Percentiles rank a stretch among this genome's conserved stretches.
These are phyloP conservation scores for Pichia cabralensis DNA, from an alignment of 805 yeast genomes.

Conservation along the genomic window DNA sequence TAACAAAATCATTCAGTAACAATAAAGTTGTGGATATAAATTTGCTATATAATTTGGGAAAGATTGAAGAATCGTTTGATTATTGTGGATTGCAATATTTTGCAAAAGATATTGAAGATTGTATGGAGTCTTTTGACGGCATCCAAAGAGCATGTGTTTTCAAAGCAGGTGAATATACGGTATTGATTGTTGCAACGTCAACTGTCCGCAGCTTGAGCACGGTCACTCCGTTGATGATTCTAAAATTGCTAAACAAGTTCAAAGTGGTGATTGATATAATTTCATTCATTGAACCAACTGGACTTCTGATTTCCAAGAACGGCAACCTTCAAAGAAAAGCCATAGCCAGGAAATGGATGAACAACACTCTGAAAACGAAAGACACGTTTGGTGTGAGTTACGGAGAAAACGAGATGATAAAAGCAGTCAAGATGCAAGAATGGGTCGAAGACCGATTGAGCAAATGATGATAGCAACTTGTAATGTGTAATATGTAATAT, in stretches of 20 bases:
- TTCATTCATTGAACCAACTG: conserved; percentile 58
- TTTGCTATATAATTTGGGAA: conserved; percentile 75
- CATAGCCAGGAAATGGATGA: conserved; percentile 48
- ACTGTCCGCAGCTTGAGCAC: conserved; percentile 47
- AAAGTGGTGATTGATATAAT: conserved; percentile 77
- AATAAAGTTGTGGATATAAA: conserved; percentile 41
- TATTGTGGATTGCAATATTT: conserved; percentile 86
- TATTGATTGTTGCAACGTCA: conserved; percentile 60
- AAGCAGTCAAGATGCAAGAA: conserved; percentile 17
- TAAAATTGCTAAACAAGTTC: conserved; percentile 68
- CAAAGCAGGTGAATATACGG: conserved; percentile 71
- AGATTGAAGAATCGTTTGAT: conserved; percentile 81
- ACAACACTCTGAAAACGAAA: conserved; percentile 32
- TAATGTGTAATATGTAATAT: too few relatives aligned
- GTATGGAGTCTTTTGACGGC: conserved; percentile 43
- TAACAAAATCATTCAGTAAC: conserved; percentile 31
- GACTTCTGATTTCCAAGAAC: conserved; percentile 59
- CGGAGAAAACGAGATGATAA: conserved; percentile 57
- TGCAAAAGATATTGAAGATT: conserved; percentile 69
- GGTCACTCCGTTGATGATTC: conserved; percentile 73
- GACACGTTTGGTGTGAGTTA: conserved; percentile 47
- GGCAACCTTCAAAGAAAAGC: conserved; percentile 70
- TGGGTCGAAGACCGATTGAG: conserved; percentile 10
- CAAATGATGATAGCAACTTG: too few relatives aligned
- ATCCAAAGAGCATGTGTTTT: conserved; percentile 41